Conservation (phyloP, 495 filamentous ascomycete genomes). For the Darksidea phi region DNA sequence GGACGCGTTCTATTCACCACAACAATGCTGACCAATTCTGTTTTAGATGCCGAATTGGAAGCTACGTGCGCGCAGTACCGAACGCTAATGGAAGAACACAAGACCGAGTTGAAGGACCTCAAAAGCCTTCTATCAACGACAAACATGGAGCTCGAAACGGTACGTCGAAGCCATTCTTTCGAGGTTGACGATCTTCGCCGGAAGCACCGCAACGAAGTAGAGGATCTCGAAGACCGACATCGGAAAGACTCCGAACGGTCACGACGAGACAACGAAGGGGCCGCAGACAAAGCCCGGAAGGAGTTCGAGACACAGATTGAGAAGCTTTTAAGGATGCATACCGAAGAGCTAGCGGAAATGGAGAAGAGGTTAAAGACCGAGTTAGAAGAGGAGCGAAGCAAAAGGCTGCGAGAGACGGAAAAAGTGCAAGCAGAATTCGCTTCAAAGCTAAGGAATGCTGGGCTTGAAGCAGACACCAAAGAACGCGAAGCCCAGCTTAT, state of each 20-base stretch:
- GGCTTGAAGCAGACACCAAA: conserved; percentile 65
- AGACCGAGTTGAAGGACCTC: conserved; percentile 58
- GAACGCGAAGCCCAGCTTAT: conserved; percentile 52
- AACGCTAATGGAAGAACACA: conserved; percentile 56
- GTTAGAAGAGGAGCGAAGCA: conserved; percentile 54
- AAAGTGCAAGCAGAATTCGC: conserved; percentile 61
- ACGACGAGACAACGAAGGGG: conserved; percentile 43
- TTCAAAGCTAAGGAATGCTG: conserved; percentile 61
- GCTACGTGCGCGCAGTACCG: conserved; percentile 56
- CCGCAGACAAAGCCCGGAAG: conserved; percentile 41
- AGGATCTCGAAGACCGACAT: conserved; percentile 37
- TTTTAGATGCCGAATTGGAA: conserved; percentile 68
- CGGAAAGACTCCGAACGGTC: conserved; percentile 34
- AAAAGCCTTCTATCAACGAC: conserved; percentile 50
- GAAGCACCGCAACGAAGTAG: conserved; percentile 41
- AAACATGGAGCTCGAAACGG: conserved; percentile 50
- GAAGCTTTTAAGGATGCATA: conserved; percentile 36
- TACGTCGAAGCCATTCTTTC: conserved; percentile 54
- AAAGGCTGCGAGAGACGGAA: conserved; percentile 61
- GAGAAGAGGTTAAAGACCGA: conserved; percentile 38
- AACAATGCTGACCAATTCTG: conserved; percentile 20
- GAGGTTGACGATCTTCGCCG: conserved; percentile 57
- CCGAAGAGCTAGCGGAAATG: conserved; percentile 37
- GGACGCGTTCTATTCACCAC: neutral
- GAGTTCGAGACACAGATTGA: conserved; percentile 38